Evolutionary conservation across 805 yeast genomes (phyloP), one percentile per base, ranked within the genome.

Genomic region (Komagataella pastoris): DNA sequence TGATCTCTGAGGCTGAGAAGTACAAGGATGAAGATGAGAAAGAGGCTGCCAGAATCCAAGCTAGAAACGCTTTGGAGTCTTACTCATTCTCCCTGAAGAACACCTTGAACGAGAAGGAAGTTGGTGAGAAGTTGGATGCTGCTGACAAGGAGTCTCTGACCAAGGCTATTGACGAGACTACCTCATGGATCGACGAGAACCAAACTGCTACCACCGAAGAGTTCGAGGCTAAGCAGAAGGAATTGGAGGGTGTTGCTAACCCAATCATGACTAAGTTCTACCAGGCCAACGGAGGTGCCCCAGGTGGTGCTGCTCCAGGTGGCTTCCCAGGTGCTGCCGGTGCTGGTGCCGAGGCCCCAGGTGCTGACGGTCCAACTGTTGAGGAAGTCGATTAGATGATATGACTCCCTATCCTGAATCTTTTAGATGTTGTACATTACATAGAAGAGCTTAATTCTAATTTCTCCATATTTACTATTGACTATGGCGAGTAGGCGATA

Each of bases 201-300:
- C 91, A 85, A 74, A 80, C 97, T 58, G 97, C 96, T 61, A 70
- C 96, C 52, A 80, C 87, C 54, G 97, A 91, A 68, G 98, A 90
- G 79, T 90, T 74, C 71, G 77, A 81, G 66, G 96, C 85, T 74
- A 85, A 80, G 77, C 95, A 89, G 78, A 90, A 90, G 83, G 97
- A 89, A 75, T 83, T 90, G 65, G 97, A 91, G 79, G 85, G 80
- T 61, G 77, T 84, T 72, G 96, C 96, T 61, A 90, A 90, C 80
- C 97, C 97, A 71, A 88, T 90, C 74, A 85, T 90, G 88, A 80
- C 88, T 70, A 88, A 90, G 80, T 88, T 93, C 80, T 91, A 91
- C 83, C 93, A 87, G 72, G 89, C 84, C 60, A 30, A 30, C 40
- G 95, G 89, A 70, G 95, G 88, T 70, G 85, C 83, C 62, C 89